Percentiles rank a stretch among this genome's conserved stretches.
These are phyloP conservation scores for Exophiala oligosperma DNA, from an alignment of 2,329 filamentous ascomycete genomes.

Conservation along the genomic window DNA sequence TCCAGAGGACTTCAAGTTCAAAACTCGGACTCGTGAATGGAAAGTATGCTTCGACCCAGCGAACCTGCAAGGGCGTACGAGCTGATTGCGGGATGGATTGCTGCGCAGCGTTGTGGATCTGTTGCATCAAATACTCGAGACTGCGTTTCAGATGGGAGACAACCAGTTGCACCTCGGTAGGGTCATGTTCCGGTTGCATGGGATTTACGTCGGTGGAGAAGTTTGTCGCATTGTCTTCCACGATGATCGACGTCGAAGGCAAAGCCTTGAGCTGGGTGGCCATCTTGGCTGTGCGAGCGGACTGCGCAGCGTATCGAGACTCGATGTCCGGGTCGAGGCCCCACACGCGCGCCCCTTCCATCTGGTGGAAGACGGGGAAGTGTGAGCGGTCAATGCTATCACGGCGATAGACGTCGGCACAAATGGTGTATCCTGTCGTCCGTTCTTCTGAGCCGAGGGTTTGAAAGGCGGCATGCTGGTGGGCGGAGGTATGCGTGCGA, in stretches of 20 bases:
- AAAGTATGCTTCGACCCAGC: conserved; percentile 97
- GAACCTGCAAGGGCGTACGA: conserved; percentile 61
- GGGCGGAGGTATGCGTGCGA: conserved; percentile 90
- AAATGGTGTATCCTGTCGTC: conserved; percentile 81
- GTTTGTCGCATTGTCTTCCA: conserved; percentile 35
- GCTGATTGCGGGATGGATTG: conserved; percentile 43
- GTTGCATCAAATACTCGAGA: conserved; percentile 84
- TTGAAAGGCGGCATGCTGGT: conserved; percentile 81
- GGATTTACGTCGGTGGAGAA: conserved; percentile 79
- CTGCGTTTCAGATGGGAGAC: conserved; percentile 83
- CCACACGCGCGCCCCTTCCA: conserved; percentile 94
- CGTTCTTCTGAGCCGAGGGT: conserved; percentile 27
- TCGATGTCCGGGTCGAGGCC: conserved; percentile 43
- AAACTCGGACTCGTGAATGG: conserved; percentile 94
- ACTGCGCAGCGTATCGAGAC: conserved; percentile 27
- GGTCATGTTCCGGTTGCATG: conserved; percentile 70
- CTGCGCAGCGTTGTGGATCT: conserved; percentile 79
- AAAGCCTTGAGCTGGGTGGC: conserved; percentile 66
- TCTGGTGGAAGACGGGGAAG: conserved; percentile 97
- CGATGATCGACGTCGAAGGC: conserved; percentile 44
- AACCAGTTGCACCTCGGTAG: conserved; percentile 78
- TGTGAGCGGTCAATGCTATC: conserved; percentile 95
- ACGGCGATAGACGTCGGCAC: conserved; percentile 90
- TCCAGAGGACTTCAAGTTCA: conserved; percentile 95
- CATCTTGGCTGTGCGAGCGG: conserved; percentile 57